Evolutionary conservation across 345 rosid genomes (phyloP).

Genomic region (Turnera subulata): DNA sequence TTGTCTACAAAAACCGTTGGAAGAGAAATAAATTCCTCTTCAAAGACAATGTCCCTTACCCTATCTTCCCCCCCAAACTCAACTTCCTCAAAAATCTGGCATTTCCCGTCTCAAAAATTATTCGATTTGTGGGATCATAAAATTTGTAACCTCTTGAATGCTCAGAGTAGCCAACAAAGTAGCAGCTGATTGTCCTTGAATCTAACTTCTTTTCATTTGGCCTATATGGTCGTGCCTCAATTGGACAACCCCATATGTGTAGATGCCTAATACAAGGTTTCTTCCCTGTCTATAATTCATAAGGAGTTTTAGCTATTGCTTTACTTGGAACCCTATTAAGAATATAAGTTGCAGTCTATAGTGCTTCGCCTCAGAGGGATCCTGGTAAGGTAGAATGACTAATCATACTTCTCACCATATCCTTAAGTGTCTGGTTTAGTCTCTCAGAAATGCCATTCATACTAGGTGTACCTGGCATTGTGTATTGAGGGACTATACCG

Average conservation of each 20-base stretch:
- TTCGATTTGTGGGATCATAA: neutral
- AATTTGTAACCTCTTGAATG: neutral
- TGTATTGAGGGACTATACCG: neutral
- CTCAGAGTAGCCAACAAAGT: neutral
- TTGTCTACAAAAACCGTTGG: neutral
- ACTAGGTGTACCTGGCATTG: neutral
- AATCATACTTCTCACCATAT: neutral
- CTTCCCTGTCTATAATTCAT: neutral
- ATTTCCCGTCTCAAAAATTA: neutral
- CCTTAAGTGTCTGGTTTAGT: neutral
- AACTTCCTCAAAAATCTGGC: slow-evolving; percentile 1
- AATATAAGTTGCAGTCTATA: too few species aligned
- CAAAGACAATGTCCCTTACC: neutral
- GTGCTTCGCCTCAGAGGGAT: neutral
- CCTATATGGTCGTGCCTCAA: neutral
- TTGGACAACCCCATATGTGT: neutral
- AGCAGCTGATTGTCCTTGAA: neutral
- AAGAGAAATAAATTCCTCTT: neutral
- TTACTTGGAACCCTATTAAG: neutral
- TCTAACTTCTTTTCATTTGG: neutral
- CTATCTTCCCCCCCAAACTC: neutral
- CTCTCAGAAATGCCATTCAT: neutral
- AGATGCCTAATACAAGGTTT: neutral
- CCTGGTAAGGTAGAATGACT: neutral
- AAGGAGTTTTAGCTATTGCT: neutral